phyloP scores from a whole-genome alignment of 2,329 filamentous ascomycete genomes.

The Pseudopyrenochaeta lycopersici region DNA sequence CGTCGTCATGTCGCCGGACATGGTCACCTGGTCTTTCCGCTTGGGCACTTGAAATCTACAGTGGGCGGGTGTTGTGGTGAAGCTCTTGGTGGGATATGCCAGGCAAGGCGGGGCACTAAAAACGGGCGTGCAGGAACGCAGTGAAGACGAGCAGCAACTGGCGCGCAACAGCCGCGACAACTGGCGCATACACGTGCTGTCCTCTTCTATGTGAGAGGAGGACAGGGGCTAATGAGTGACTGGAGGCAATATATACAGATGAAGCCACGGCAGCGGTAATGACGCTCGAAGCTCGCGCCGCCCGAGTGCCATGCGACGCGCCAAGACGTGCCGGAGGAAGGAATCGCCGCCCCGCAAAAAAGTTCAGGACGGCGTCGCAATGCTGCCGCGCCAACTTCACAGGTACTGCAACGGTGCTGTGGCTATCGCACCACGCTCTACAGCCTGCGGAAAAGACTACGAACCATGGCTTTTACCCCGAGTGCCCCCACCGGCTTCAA shows the following conservation, averaged over 20 bases:
- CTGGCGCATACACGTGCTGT: constrained; percentile 44
- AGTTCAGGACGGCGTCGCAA: constrained; percentile 2
- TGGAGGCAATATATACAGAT: constrained; percentile 31
- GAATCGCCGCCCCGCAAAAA: constrained; percentile 26
- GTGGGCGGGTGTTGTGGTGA: constrained; percentile 43
- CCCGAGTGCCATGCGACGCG: constrained; percentile 12
- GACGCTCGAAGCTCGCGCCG: constrained; percentile 10
- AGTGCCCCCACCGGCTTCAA: constrained; percentile 61
- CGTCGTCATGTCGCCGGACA: constrained; percentile 55
- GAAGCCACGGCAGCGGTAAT: constrained; percentile 8
- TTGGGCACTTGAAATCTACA: constrained; percentile 38
- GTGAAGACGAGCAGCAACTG: constrained; percentile 38
- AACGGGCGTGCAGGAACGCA: constrained; percentile 32
- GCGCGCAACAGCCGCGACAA: constrained; percentile 51
- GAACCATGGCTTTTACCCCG: constrained; percentile 58
- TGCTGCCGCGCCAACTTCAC: too few relatives aligned
- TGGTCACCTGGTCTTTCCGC: constrained; percentile 38
- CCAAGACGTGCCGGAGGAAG: constrained; percentile 25
- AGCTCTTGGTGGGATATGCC: constrained; percentile 44
- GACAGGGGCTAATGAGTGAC: constrained; percentile 19
- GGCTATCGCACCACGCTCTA: neutral
- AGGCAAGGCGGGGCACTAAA: constrained; percentile 43
- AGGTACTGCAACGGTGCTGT: neutral
- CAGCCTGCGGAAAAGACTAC: neutral
- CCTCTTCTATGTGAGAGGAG: constrained; percentile 36